A percentile compares a stretch with the other conserved stretches of the same genome.
These are phyloP conservation scores for Fusarium xyrophilum DNA, from an alignment of 2,329 filamentous ascomycete genomes.

Conservation along the genomic window DNA sequence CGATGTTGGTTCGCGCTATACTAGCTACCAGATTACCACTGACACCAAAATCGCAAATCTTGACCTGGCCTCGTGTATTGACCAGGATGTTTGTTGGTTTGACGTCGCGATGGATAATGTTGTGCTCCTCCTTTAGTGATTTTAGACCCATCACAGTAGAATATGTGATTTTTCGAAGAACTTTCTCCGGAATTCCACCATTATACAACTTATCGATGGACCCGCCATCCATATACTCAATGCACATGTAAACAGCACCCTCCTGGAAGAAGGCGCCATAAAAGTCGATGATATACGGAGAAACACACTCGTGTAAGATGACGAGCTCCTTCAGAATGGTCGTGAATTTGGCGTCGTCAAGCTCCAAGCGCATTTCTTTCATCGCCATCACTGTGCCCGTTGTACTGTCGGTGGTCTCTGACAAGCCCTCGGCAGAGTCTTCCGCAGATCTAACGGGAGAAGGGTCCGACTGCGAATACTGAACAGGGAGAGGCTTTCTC, in stretches of 20 bases:
- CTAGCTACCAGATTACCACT: conserved; percentile 95
- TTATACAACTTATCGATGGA: conserved; percentile 96
- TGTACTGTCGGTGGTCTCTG: conserved; percentile 50
- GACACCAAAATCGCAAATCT: conserved; percentile 98
- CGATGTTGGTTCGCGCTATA: conserved; percentile 98
- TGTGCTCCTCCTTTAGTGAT: conserved; percentile 94
- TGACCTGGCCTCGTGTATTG: conserved; percentile 89
- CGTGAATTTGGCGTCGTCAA: conserved; percentile 95
- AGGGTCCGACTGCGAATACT: conserved; percentile 48
- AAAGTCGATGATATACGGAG: conserved; percentile 97
- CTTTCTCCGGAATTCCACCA: conserved; percentile 86
- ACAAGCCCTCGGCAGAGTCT: conserved; percentile 42
- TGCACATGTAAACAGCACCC: conserved; percentile 98
- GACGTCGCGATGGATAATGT: conserved; percentile 98
- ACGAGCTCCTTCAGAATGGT: conserved; percentile 98
- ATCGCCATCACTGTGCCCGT: conserved; percentile 94
- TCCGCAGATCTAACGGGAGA: conserved; percentile 42
- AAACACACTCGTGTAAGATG: conserved; percentile 92
- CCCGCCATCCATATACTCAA: conserved; percentile 98
- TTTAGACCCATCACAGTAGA: conserved; percentile 92
- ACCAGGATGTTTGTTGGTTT: conserved; percentile 98
- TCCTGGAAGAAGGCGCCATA: conserved; percentile 99
- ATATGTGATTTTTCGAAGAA: conserved; percentile 88
- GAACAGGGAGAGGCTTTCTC: conserved; percentile 52
- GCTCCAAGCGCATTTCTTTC: conserved; percentile 96